Base-by-base conservation (phyloP, 1,284 basidiomycete genomes). In the Fistulinella cinereoalba region DNA sequence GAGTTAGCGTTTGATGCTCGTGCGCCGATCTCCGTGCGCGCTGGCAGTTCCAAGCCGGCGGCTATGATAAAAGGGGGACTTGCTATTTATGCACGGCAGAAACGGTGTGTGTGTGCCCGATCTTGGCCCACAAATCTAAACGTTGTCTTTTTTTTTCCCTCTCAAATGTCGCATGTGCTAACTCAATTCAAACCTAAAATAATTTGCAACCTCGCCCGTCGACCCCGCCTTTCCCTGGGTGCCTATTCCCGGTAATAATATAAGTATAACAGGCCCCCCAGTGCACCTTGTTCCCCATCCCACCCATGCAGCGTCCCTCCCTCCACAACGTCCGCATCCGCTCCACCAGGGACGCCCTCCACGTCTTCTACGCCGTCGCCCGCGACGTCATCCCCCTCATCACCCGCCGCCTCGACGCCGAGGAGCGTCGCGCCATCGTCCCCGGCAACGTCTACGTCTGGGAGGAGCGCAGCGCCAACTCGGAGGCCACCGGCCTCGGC, bases 381-480 rank as follows among this genome's bases (percentile, higher is more conserved):
- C 74, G 74, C 51, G 76, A 80, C 60, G 63, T 73, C 55, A 74
- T 89, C 41, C 84, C 85, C 47, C 75, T 90, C 58, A 87, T 88
- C 56, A 83, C 82, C 21, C 79, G 87, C 46, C 80, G 88, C 8
- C 77, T 90, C 56, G 88, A 90, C 59, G 83, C 84, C 43, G 88
- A 89, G 58, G 87, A 83, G 56, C 73, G 81, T 28, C 71, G 78
- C 41, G 74, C 77, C 32, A 83, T 84, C 55, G 56, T 72, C 19
- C 72, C 86, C 3, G 88, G 88, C 33, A 86, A 88, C 55, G 83
- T 89, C 23, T 91, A 88, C 56, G 85, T 91, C 51, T 91, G 88
- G 88, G 88, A 90, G 63, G 88, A 89, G 57, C 82, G 84, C 56
- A 82, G 83, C 41, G 81, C 83, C 16, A 87, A 83, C 58, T 81